phyloP scores from a whole-genome alignment of 225 moss, liverwort and hornwort species.

The Bryoerythrophyllum caledonicum region DNA sequence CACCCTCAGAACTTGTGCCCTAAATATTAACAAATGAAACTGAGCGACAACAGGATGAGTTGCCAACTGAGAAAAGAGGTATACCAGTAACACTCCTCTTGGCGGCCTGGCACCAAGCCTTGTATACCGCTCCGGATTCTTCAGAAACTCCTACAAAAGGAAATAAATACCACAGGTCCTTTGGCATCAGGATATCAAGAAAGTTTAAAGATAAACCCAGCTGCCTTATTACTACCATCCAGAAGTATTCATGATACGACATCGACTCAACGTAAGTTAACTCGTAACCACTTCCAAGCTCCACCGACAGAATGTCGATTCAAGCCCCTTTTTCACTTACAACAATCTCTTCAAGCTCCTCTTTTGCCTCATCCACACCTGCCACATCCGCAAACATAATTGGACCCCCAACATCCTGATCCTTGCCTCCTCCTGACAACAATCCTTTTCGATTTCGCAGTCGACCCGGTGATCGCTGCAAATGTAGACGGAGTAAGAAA shows the following conservation, averaged over 20 bases:
- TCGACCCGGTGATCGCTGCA: slow-evolving; percentile 92
- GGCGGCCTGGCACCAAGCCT: slow-evolving; percentile 92
- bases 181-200: slow-evolving; percentile 19
- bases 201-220: slow-evolving; percentile 7
- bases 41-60: slow-evolving; percentile 7
- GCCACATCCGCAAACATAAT: slow-evolving; percentile 97
- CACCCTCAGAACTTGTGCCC: not conserved
- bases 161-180: slow-evolving; percentile 22
- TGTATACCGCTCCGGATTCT: slow-evolving; percentile 77
- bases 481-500: slow-evolving; percentile 23
- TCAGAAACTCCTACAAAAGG: slow-evolving; percentile 72
- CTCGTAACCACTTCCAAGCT: not conserved
- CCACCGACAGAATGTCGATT: slow-evolving; percentile 1
- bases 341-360: slow-evolving; percentile 98
- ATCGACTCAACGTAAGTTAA: slow-evolving; percentile 10
- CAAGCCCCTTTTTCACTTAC: slow-evolving; percentile 49
- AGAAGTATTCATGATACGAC: slow-evolving; percentile 1
- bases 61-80: slow-evolving; percentile 12
- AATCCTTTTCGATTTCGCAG: slow-evolving; percentile 78
- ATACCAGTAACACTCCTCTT: slow-evolving; percentile 84
- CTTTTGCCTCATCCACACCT: slow-evolving; percentile 97
- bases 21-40: slow-evolving; percentile 9
- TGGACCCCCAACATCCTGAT: slow-evolving; percentile 71
- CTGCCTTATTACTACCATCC: slow-evolving; percentile 4
- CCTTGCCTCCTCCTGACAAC: slow-evolving; percentile 76